Base-by-base conservation (phyloP, 2,329 filamentous ascomycete species). In the Penicillium sp. region DNA sequence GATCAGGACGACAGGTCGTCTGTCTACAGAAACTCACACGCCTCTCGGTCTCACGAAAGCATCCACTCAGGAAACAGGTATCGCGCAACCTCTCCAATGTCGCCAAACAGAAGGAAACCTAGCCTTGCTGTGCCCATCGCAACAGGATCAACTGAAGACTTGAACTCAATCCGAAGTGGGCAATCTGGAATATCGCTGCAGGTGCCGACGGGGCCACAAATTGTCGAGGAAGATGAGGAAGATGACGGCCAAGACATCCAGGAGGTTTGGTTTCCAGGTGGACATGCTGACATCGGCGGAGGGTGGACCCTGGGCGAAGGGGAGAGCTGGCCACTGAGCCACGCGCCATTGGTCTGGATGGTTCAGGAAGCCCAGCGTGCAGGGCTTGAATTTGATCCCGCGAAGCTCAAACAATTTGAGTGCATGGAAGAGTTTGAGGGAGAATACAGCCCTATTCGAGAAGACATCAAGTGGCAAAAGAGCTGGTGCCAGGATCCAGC, bases 231-330 rank as follows among this genome's bases (percentile, higher is more conserved):
- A 11, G 67, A 66, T 49, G 70, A 71, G 4, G 71, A 71, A 17
- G 75, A 73, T n/a, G 62, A 60, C 0, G 81, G 83, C 1, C 91
- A 93, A 70, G 90, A 94, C 67, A 90, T 94, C 52, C 85, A 91
- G 62, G 91, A 95, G 70, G 85, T 94, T 8, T 81, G 79, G 79
- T 95, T 95, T 69, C 83, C 91, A 0, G 91, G 91, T 8, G 88
- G 89, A 11, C 91, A 96, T 65, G 91, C 87, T 1, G 91, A 94
- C 65, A 87, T 93, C 31, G 91, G 91, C 1, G 91, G 91, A 9
- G 91, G 91, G 0, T 93, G 90, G 91, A 85, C 86, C 54, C 77
- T 86, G 0, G 74, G 15, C 82, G 29, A 62, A 19, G 60, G 55
- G n/a, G 60, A 62, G 31, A 45, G 21, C 21, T 58, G 50, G 50